Evolutionary conservation across 306 rosid genomes (phyloP).

Genomic region (Lablab purpureus): DNA sequence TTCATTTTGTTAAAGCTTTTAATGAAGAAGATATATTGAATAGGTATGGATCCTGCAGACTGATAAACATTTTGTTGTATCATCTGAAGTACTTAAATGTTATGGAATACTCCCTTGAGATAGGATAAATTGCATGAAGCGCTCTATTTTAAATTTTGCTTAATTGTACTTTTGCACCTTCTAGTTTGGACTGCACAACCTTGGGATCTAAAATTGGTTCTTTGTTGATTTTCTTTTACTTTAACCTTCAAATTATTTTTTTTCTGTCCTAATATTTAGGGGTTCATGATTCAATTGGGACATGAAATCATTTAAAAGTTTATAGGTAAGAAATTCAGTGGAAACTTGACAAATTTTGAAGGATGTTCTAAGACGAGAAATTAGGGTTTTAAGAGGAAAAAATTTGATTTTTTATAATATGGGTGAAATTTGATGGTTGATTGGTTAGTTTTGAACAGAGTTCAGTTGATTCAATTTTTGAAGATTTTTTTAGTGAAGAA

Average conservation of each 20-base stretch:
- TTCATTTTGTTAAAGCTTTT: slow-evolving; percentile 70
- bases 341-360: neutral
- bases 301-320: neutral
- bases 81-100: neutral
- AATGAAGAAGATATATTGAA: slow-evolving; percentile 79
- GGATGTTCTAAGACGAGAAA: neutral
- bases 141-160: too few species aligned
- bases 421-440: neutral
- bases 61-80: neutral
- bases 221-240: neutral
- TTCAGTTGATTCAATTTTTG: neutral
- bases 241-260: neutral
- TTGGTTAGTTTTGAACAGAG: neutral
- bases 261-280: neutral
- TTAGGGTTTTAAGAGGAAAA: neutral
- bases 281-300: neutral
- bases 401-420: neutral
- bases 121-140: too few species aligned
- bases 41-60: slow-evolving; percentile 55
- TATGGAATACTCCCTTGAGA: neutral
- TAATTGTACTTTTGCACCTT: neutral
- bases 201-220: neutral
- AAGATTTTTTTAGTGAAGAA: neutral
- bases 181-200: neutral
- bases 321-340: neutral